Base-by-base conservation (phyloP, 768 basidiomycete species). In the Russula emetica region DNA sequence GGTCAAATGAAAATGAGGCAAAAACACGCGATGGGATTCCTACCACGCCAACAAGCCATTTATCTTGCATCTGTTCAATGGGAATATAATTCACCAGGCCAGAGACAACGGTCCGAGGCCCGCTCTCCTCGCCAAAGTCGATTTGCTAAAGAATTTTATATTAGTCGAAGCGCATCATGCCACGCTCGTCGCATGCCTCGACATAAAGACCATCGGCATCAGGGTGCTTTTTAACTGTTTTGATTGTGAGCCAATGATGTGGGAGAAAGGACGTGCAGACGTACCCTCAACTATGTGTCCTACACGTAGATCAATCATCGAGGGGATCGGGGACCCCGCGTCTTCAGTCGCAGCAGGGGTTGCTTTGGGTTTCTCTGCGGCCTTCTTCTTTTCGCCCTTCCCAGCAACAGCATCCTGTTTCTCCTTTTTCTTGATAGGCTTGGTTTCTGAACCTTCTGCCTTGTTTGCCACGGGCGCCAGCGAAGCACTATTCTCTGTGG, bases 191-290 rank as follows among this genome's bases (percentile, higher is more conserved):
- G 63, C 78, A 40, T 71, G 86, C 90, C 82, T 98, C 96, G 65
- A 98, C 84, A 72, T 98, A 99, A n/a, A 99, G 82, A 55, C 92
- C 86, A 71, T 98, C 97, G 3, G 97, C 97, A 71, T 99, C 97
- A 18, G 97, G 96, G 72, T 99, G 97, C 71, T 91, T 92, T 76
- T 85, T 86, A 70, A 98, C 96, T 67, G 45, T n/a, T 8, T n/a
- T n/a, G 3, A 9, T 14, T 18, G 38, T 62, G 40, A 50, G 26
- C 10, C 32, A 68, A 60, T 30, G 61, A 24, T 52, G 58, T 5
- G 47, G n/a, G 36, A 36, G 2, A 11, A 5, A 30, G 32, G n/a
- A 30, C 36, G 58, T 34, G 38, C 47, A 7, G 36, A 75, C 85
- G 72, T 69, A 96, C 94, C 85, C 72, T 97, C 91, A 20, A 98